Evolutionary conservation across 2,329 filamentous ascomycete genomes (phyloP).

Genomic region (Aspergillus carbonarius): DNA sequence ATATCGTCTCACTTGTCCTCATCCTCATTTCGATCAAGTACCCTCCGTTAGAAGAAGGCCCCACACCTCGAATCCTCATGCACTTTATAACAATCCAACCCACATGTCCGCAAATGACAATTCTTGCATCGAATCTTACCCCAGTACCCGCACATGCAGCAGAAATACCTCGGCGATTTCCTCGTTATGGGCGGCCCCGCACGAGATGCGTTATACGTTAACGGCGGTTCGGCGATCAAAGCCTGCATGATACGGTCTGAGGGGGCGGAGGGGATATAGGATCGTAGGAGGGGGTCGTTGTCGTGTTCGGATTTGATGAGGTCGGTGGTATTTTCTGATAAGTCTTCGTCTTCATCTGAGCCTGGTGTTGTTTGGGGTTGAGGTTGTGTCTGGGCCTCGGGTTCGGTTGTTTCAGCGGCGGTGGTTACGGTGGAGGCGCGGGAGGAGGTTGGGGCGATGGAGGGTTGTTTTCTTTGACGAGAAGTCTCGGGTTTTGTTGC

Average conservation of each 20-base stretch:
- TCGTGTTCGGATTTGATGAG: constrained; percentile 40
- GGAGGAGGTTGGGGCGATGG: not conserved
- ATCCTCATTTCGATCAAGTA: not conserved
- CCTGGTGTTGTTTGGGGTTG: constrained; percentile 7
- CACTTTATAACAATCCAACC: constrained; percentile 48
- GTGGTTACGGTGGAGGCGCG: constrained; percentile 6
- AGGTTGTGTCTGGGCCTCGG: not conserved
- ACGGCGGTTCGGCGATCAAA: constrained; percentile 47
- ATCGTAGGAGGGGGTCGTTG: constrained; percentile 43
- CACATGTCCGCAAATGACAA: constrained; percentile 48
- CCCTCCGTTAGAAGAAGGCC: constrained; percentile 35
- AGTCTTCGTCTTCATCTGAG: constrained; percentile 14
- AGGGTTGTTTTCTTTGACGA: constrained; percentile 21
- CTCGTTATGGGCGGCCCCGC: constrained; percentile 34
- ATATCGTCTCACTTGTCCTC: not conserved
- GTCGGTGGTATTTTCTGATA: constrained; percentile 18
- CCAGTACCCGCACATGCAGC: constrained; percentile 53
- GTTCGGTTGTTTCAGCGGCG: not conserved
- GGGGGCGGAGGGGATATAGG: constrained; percentile 43
- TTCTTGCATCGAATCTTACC: constrained; percentile 50
- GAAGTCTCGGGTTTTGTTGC: constrained; percentile 7
- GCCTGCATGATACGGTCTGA: constrained; percentile 48
- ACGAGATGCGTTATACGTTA: constrained; percentile 48
- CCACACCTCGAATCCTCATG: constrained; percentile 51
- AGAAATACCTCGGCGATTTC: constrained; percentile 44